Percentiles rank a stretch among this genome's conserved stretches.
These are phyloP conservation scores for Lipomyces sp. DNA, from an alignment of 805 yeast species.

Conservation along the genomic window DNA sequence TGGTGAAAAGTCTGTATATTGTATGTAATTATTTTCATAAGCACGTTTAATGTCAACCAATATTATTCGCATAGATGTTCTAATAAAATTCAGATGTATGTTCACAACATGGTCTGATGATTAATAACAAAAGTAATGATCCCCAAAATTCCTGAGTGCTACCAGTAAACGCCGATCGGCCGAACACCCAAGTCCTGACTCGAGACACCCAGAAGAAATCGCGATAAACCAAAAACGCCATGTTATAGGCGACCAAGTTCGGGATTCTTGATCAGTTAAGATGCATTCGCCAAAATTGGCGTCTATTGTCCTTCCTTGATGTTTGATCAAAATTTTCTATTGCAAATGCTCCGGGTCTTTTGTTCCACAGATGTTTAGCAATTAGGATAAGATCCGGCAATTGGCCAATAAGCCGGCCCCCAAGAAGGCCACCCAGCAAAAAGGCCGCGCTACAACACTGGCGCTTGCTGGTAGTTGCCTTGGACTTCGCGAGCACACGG, in stretches of 20 bases:
- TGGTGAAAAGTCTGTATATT: no score
- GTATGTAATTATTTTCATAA: no score
- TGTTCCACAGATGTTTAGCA: conserved; percentile 1
- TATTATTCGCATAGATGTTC: neutral
- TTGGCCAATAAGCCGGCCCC: conserved; percentile 23
- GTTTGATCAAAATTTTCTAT: neutral
- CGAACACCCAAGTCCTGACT: neutral
- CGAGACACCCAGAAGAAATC: neutral
- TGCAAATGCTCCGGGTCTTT: neutral
- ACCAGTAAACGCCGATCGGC: neutral
- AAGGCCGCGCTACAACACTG: conserved; percentile 22
- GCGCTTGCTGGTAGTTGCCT: conserved; percentile 10
- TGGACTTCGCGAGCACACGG: conserved; percentile 17
- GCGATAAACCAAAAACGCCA: neutral
- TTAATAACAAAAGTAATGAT: neutral
- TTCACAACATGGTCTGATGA: neutral
- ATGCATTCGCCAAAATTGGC: conserved; percentile 25
- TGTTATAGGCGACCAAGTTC: neutral
- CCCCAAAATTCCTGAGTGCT: neutral
- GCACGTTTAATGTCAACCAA: no score
- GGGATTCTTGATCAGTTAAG: neutral
- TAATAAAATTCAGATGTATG: neutral
- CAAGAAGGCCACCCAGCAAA: conserved; percentile 21
- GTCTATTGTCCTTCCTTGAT: conserved; percentile 7
- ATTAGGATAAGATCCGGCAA: conserved; percentile 15